These are phyloP conservation scores for Geotrichum europaeum DNA, from an alignment of 1,139 yeast species.

Conservation along the genomic window DNA sequence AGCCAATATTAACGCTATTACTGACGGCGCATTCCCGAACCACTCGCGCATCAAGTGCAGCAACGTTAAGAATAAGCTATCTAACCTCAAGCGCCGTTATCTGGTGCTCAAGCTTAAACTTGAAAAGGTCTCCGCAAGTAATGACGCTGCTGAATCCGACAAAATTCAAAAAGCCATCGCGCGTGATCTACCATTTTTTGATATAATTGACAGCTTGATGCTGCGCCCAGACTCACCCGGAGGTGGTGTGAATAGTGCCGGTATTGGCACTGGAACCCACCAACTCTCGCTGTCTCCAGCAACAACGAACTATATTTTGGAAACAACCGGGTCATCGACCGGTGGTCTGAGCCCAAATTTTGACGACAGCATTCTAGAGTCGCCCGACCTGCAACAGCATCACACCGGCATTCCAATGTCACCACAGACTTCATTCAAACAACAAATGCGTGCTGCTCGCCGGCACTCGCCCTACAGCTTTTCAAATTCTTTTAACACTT, in stretches of 20 bases:
- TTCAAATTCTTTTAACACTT: neutral
- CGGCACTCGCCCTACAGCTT: neutral
- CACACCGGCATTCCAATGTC: neutral
- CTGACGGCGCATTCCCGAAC: slow-evolving; percentile 11
- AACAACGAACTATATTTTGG: neutral
- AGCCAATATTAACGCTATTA: slow-evolving; percentile 9
- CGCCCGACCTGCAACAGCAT: neutral
- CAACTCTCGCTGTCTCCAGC: neutral
- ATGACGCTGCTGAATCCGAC: neutral
- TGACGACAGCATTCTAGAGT: neutral
- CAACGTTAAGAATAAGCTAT: slow-evolving; percentile 12
- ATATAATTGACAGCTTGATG: slow-evolving; percentile 8
- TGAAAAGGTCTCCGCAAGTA: neutral
- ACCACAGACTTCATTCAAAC: neutral
- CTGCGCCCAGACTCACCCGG: neutral
- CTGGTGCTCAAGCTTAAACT: slow-evolving; percentile 4
- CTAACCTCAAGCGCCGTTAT: slow-evolving; percentile 10
- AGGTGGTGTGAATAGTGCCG: neutral
- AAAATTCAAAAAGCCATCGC: slow-evolving; percentile 7
- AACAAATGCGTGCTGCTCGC: neutral
- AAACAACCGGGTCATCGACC: neutral
- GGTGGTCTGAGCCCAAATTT: neutral
- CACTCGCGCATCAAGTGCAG: slow-evolving; percentile 9
- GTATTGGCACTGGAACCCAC: neutral
- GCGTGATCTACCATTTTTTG: slow-evolving; percentile 10